Percentiles rank a stretch among this genome's conserved stretches.
These are phyloP conservation scores for Chrysosphaeria jannelii DNA, from an alignment of 2,329 filamentous ascomycete species.

Conservation along the genomic window DNA sequence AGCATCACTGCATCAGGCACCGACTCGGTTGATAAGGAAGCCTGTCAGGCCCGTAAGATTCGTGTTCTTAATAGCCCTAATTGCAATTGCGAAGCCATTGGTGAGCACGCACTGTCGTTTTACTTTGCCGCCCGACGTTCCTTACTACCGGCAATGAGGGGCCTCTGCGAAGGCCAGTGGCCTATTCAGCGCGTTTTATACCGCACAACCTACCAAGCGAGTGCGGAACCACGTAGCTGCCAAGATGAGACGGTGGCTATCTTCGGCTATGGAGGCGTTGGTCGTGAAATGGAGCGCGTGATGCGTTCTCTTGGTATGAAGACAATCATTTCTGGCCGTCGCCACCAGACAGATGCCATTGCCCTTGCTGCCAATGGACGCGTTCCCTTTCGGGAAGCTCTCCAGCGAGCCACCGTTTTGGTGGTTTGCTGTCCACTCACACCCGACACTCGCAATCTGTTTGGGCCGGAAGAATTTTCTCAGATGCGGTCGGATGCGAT, in stretches of 20 bases:
- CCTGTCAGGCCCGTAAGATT: conserved; percentile 6
- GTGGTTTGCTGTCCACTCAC: conserved; percentile 9
- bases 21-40: conserved; percentile 6
- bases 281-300: conserved; percentile 7
- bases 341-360: conserved; percentile 2
- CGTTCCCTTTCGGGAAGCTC: conserved; percentile 5
- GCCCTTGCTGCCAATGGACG: conserved; percentile 1
- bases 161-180: conserved; percentile 5
- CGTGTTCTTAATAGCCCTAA: conserved; percentile 8
- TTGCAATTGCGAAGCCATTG: conserved; percentile 7
- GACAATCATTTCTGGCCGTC: conserved; percentile 6
- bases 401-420: conserved; percentile 7
- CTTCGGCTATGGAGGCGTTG: conserved; percentile 10
- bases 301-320: conserved; percentile 8
- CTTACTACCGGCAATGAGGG: conserved; percentile 8
- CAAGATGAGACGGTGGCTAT: conserved; percentile 7
- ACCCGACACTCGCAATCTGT: conserved; percentile 6
- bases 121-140: conserved; percentile 9
- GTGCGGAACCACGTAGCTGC: conserved; percentile 4
- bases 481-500: conserved; percentile 6
- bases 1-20: conserved; percentile 7
- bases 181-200: conserved; percentile 5
- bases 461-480: conserved; percentile 5
- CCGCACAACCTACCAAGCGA: conserved; percentile 2
- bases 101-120: conserved; percentile 7